Evolutionary conservation across 1,139 yeast species (phyloP).

Genomic region (Blastobotrys capitulatus): DNA sequence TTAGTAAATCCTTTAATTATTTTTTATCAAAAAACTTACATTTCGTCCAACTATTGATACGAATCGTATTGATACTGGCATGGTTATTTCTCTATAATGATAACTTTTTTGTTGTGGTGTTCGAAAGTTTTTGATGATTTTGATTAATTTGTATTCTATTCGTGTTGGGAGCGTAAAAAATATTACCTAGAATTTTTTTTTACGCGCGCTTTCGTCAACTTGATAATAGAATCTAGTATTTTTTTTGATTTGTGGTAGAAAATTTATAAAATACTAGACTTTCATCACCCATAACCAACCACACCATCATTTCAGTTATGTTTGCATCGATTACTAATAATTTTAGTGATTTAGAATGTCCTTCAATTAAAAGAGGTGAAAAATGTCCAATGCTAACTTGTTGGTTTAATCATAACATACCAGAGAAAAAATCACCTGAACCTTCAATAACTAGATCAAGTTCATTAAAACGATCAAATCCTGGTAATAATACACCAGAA

Average conservation of each 20-base stretch:
- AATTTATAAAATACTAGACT: no score
- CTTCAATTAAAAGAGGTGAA: slow-evolving; percentile 16
- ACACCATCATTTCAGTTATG: no score
- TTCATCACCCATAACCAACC: no score
- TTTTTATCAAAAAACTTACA: slow-evolving; percentile 17
- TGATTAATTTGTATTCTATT: no score
- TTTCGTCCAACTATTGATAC: slow-evolving; percentile 30
- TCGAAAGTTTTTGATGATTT: no score
- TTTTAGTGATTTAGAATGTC: slow-evolving; percentile 25
- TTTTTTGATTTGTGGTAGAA: not conserved
- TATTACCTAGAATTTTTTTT: no score
- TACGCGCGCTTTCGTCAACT: no score
- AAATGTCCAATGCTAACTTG: slow-evolving; percentile 28
- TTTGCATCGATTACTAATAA: slow-evolving; percentile 6
- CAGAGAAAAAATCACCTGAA: not conserved
- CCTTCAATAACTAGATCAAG: not conserved
- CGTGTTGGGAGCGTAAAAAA: no score
- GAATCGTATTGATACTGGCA: slow-evolving; percentile 27
- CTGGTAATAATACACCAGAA: no score
- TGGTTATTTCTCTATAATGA: slow-evolving; percentile 2
- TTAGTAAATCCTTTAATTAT: not conserved
- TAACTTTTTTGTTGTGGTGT: no score
- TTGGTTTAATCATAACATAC: slow-evolving; percentile 24
- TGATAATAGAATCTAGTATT: not conserved
- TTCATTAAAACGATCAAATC: not conserved